Evolutionary conservation across 2,329 filamentous ascomycete genomes (phyloP), one percentile per base, ranked within the genome.

Genomic region (Cordyceps tenuipes): DNA sequence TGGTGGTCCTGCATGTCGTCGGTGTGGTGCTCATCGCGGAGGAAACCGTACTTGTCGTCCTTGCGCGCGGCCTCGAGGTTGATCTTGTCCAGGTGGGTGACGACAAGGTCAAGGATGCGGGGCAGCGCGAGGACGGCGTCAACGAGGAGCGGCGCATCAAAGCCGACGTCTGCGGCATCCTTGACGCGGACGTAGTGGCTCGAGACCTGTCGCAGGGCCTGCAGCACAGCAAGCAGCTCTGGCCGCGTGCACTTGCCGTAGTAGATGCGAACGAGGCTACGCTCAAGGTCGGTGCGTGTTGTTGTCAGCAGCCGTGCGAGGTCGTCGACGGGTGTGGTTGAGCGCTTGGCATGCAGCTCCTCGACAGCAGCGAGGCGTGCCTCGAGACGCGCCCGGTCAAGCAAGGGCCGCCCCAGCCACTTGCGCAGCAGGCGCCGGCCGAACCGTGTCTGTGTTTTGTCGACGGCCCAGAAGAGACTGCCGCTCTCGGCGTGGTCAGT

Each of bases 1-100:
- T 97, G 96, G 68, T 96, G 87, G 66, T 93, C 87, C 21, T 87
- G 86, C 65, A 99, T 97, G 48, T 86, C 88, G 29, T 97, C 92
- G 0, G 89, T 95, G 72, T 97, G 93, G 63, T 91, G 82, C 44
- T 88, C 83, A 64, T 96, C 91, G 6, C 88, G 84, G 72, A 99
- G 97, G 78, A 99, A 99, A 41, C 82, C 79, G 71, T 97, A 97
- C 71, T 96, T 97, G 78, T 99, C 92, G 68, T 97, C 88, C 26
- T 83, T 84, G 53, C 86, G 87, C 0, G 93, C 94, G 1, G 94
- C 90, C 65, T 89, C 82, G 36, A 87, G 78, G 67, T 96, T 96
- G 73, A 99, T 94, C 62, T 86, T 88, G 58, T 95, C 88, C 2
- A 99, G 82, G 68, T 90, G 91, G 1, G 79, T 79, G 19, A 89